These are phyloP conservation scores for Paraphaeosphaeria minitans DNA, from an alignment of 2,329 filamentous ascomycete genomes.

Conservation along the genomic window DNA sequence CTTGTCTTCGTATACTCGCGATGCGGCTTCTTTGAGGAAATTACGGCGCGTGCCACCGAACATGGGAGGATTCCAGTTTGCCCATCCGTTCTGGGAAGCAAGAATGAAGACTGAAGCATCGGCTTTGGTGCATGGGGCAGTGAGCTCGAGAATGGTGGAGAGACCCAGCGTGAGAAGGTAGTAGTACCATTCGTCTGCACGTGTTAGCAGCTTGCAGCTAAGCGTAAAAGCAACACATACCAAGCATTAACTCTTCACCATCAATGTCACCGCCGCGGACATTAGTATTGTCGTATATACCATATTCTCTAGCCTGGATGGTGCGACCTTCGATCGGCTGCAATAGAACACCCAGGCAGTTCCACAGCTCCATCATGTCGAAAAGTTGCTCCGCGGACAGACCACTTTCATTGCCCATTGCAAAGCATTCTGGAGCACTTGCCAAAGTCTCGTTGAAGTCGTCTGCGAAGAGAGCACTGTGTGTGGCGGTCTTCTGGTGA, in stretches of 20 bases:
- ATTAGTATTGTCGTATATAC: conserved; percentile 60
- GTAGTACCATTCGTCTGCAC: conserved; percentile 64
- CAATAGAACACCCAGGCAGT: conserved; percentile 62
- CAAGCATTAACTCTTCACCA: conserved; percentile 59
- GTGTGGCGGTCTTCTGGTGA: conserved; percentile 52
- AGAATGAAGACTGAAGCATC: conserved; percentile 56
- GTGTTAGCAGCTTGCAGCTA: conserved; percentile 19
- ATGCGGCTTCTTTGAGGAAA: conserved; percentile 66
- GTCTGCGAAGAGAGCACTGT: conserved; percentile 55
- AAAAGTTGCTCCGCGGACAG: conserved; percentile 63
- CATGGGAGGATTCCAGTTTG: conserved; percentile 58
- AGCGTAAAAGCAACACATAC: conserved; percentile 37
- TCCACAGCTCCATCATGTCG: conserved; percentile 70
- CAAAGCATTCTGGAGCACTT: conserved; percentile 63
- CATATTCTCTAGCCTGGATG: conserved; percentile 59
- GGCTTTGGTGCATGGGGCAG: conserved; percentile 44
- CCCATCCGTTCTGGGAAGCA: conserved; percentile 61
- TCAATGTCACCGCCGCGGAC: conserved; percentile 55
- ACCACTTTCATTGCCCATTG: conserved; percentile 60
- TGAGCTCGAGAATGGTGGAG: conserved; percentile 59
- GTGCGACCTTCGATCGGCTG: conserved; percentile 61
- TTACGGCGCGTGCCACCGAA: conserved; percentile 55
- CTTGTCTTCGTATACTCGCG: conserved; percentile 63
- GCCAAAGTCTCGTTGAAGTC: conserved; percentile 61
- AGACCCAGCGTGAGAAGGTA: conserved; percentile 65